phyloP scores from a whole-genome alignment of 2,329 filamentous ascomycete species.

The Colletotrichum sp. region DNA sequence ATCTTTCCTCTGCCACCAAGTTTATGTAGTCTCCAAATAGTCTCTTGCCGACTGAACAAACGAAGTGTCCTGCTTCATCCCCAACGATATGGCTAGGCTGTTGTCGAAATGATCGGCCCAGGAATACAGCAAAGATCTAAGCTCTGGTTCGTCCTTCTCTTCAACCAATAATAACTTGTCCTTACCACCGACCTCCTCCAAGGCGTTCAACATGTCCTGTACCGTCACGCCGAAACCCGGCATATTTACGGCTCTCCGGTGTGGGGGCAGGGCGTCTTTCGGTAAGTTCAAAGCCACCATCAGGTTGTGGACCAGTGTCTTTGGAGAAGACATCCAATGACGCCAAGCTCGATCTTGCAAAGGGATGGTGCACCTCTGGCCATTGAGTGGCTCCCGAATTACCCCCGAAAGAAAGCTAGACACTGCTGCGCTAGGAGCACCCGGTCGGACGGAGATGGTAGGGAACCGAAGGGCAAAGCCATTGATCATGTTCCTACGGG shows the following conservation, averaged over 20 bases:
- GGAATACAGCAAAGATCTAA: background rate
- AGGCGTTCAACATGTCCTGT: background rate
- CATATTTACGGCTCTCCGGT: background rate
- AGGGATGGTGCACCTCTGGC: background rate
- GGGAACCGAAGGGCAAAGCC: conserved; percentile 62
- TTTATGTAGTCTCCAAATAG: background rate
- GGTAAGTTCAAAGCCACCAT: background rate
- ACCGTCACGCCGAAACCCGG: background rate
- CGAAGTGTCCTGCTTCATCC: background rate
- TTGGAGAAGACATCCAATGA: background rate
- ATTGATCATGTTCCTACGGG: conserved; percentile 58
- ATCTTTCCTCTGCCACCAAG: fast-evolving
- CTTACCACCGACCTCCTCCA: background rate
- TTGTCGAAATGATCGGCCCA: background rate
- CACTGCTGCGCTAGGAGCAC: background rate
- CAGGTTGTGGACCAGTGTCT: background rate
- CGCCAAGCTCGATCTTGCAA: background rate
- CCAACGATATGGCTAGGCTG: background rate
- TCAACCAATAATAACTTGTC: background rate
- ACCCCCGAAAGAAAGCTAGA: background rate
- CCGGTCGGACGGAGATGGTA: conserved; percentile 37
- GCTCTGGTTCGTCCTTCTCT: background rate
- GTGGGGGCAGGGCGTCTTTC: background rate
- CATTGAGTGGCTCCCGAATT: background rate
- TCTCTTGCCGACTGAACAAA: background rate